Base-by-base conservation (phyloP, 78 protist genomes). In the Speleostelium caveatum region DNA sequence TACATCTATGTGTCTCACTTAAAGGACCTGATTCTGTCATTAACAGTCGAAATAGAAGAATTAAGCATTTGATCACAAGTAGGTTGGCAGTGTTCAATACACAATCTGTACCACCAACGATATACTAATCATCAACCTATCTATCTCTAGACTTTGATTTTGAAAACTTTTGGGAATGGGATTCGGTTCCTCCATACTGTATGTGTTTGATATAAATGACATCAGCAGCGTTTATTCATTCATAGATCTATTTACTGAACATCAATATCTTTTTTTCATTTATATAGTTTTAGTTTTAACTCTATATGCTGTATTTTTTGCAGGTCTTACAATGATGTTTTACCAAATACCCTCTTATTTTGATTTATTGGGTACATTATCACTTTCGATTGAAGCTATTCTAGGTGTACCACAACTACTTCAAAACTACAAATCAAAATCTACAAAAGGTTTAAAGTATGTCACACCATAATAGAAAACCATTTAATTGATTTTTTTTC, bases 371-470 rank as follows among this genome's bases (percentile, higher is more conserved):
- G 96, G 96, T 26, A 61, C 77, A 14, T 36, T 77, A 30, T 76
- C 95, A 38, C 53, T 89, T 65, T 49, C 87, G 36, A 91, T 76
- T 28, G 96, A 94, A 42, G 60, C 94, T 4, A 51, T 67, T 16
- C 85, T 94, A 30, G 96, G 95, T 42, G 61, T 94, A 26, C 96
- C 96, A 65, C 96, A 94, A 72, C 38, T 76, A 16, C 28, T 76
- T 51, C 75, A 94, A 49, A 94, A 94, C 56, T 79, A 78, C 56
- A 90, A 79, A 73, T 83, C 61, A 21, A 30, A 58, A 26, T 83
- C 93, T 24, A 71, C 92, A 10, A 74, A 75, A 60, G 96, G 95
- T 8, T 83, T 94, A 67, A 78, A 86, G 92, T 86, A 75, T 39
- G 35, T 30, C 24, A 17, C n/a, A n/a, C n/a, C n/a, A n/a, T n/a